Evolutionary conservation across 2,329 filamentous ascomycete genomes (phyloP).

Genomic region (Fonsecaea multimorphosa): DNA sequence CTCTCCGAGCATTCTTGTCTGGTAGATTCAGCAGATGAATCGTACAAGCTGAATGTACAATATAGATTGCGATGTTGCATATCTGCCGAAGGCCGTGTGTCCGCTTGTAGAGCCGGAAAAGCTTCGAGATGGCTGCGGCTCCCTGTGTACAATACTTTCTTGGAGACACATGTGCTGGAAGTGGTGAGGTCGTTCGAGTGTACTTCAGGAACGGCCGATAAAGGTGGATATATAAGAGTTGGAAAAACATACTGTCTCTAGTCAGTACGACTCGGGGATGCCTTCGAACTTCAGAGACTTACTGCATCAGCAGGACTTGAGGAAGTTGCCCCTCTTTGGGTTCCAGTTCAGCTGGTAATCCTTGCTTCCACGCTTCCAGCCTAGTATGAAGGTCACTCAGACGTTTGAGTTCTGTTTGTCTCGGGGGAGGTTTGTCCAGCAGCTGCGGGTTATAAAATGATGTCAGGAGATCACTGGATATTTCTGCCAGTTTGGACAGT

Average conservation of each 20-base stretch:
- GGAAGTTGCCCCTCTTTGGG: constrained; percentile 87
- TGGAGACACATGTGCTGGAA: constrained; percentile 86
- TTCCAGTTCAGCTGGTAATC: constrained; percentile 84
- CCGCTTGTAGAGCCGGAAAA: constrained; percentile 93
- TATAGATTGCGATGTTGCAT: constrained; percentile 95
- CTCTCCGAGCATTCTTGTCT: constrained; percentile 85
- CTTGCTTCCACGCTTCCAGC: constrained; percentile 85
- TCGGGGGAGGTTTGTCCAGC: constrained; percentile 68
- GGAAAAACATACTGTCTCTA: constrained; percentile 87
- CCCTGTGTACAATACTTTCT: constrained; percentile 90
- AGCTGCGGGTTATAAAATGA: constrained; percentile 87
- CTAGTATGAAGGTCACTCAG: constrained; percentile 89
- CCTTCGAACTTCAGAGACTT: constrained; percentile 54
- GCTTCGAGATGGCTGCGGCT: constrained; percentile 85
- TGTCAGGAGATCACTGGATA: constrained; percentile 85
- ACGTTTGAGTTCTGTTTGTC: constrained; percentile 86
- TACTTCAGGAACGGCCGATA: constrained; percentile 97
- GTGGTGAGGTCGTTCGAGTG: constrained; percentile 76
- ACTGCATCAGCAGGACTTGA: constrained; percentile 85
- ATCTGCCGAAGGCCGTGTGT: constrained; percentile 90
- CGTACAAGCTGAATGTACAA: constrained; percentile 90
- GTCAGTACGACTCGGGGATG: constrained; percentile 6
- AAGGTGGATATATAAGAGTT: constrained; percentile 91
- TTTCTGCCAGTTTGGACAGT: constrained; percentile 83
- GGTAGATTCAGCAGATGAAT: constrained; percentile 93